Conservation (phyloP, 2,329 filamentous ascomycete species). For the Epicoccum nigrum region DNA sequence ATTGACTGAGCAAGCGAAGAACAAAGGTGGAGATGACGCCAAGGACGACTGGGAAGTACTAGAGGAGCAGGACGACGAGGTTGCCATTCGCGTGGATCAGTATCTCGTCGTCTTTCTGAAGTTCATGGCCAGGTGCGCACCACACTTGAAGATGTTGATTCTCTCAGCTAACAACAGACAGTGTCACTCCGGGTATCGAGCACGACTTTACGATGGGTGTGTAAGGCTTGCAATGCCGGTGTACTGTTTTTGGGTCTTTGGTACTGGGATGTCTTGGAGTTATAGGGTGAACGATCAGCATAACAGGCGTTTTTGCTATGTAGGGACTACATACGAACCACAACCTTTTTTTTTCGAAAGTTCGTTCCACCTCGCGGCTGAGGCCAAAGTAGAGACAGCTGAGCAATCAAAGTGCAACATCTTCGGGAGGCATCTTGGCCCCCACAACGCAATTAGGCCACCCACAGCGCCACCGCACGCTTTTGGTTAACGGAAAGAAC, state of each 20-base stretch:
- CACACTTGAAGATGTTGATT: background rate
- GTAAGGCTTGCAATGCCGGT: conserved; percentile 51
- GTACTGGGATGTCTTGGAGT: background rate
- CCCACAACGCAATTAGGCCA: too few relatives aligned
- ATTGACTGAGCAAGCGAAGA: conserved; percentile 59
- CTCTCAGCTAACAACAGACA: conserved; percentile 71
- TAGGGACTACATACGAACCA: background rate
- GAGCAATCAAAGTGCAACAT: too few relatives aligned
- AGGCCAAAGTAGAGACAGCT: too few relatives aligned
- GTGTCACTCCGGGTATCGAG: conserved; percentile 93
- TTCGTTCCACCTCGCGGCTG: too few relatives aligned
- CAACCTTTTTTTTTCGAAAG: background rate
- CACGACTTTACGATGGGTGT: conserved; percentile 98
- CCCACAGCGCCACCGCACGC: too few relatives aligned
- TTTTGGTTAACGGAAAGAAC: too few relatives aligned
- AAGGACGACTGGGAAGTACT: conserved; percentile 68
- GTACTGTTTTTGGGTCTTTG: background rate
- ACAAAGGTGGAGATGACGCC: conserved; percentile 49
- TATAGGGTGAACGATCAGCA: background rate
- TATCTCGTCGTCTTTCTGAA: conserved; percentile 88
- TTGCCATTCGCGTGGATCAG: conserved; percentile 85
- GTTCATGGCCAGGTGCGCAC: conserved; percentile 61
- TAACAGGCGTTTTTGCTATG: conserved; percentile 5
- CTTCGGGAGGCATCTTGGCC: too few relatives aligned
- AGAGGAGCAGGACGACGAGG: conserved; percentile 70